A percentile compares a stretch with the other conserved stretches of the same genome.
These are phyloP conservation scores for Xylaria venustula DNA, from an alignment of 495 filamentous ascomycete species.

Conservation along the genomic window DNA sequence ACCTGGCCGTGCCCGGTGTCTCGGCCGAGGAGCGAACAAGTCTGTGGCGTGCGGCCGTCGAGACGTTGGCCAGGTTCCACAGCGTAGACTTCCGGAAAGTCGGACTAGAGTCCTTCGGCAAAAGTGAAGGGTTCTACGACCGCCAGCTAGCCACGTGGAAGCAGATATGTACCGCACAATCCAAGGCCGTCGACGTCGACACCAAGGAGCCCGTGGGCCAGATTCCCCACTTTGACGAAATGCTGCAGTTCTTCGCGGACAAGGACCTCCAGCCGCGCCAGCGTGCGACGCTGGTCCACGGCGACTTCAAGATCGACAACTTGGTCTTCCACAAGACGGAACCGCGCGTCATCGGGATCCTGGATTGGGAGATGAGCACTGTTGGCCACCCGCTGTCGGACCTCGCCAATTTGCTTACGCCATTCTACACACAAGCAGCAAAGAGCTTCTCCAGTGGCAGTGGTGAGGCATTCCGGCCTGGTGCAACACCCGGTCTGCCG, in stretches of 20 bases:
- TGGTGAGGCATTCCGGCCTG: slow-evolving; percentile 54
- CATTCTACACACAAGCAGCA: slow-evolving; percentile 46
- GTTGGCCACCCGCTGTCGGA: slow-evolving; percentile 92
- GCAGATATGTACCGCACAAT: slow-evolving; percentile 75
- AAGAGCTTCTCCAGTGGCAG: slow-evolving; percentile 28
- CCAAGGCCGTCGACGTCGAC: slow-evolving; percentile 69
- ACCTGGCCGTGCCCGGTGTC: slow-evolving; percentile 78
- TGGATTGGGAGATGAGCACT: slow-evolving; percentile 98
- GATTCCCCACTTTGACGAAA: slow-evolving; percentile 77
- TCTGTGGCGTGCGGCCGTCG: slow-evolving; percentile 85
- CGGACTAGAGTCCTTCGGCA: slow-evolving; percentile 71
- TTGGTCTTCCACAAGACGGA: slow-evolving; percentile 89
- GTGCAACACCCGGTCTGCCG: slow-evolving; percentile 71
- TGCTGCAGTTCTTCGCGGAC: slow-evolving; percentile 74
- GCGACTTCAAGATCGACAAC: slow-evolving; percentile 98
- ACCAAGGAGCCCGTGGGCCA: slow-evolving; percentile 72
- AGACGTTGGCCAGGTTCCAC: slow-evolving; percentile 85
- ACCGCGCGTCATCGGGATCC: slow-evolving; percentile 83
- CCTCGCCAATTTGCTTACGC: slow-evolving; percentile 73
- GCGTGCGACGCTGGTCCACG: slow-evolving; percentile 77
- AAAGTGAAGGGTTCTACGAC: slow-evolving; percentile 74
- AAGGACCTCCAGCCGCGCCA: slow-evolving; percentile 71
- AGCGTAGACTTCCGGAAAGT: slow-evolving; percentile 63
- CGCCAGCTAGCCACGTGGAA: slow-evolving; percentile 82
- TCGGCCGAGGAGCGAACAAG: slow-evolving; percentile 62